Evolutionary conservation across 2,329 filamentous ascomycete species (phyloP), one percentile per base, ranked within the genome.

Genomic region (Beauveria sp.): DNA sequence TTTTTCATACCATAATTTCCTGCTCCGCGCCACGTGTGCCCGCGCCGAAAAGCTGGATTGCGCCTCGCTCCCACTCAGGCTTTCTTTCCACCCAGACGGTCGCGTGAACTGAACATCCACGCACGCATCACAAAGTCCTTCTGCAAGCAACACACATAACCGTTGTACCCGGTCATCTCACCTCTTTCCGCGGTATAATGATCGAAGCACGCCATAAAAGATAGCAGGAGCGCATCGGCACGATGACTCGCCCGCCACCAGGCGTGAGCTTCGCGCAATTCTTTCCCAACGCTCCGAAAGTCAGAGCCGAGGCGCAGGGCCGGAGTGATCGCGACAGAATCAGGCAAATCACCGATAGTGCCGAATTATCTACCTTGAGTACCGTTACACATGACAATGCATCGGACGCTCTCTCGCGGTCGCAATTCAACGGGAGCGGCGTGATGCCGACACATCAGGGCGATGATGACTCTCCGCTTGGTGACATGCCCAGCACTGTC

Each of bases 231-330:
- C 75, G 72, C 73, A 75, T 74, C 73, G 72, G 76, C 81, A 87
- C 79, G 79, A 90, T 90, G 88, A 90, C 90, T 86, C 90, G 89
- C 80, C 85, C 88, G 74, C 82, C 87, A 71, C 81, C 83, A 65
- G 80, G 81, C 76, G 88, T 88, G 80, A 87, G 88, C 79, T 93
- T 92, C 82, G 89, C 88, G 78, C 87, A 92, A 78, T 95, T 91
- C 83, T 93, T 92, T 76, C 89, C 89, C 68, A 86, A 88, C 73
- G 90, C 89, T 72, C 89, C 90, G 68, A 86, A 81, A 74, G 79
- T 82, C 78, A 85, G 77, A 74, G 75, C 75, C 64, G 77, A 77
- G 67, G 76, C 75, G 58, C 74, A 76, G 69, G 69, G 71, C 66
- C 74, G 74, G 66, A 67, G 67, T 65, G 73, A 73, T 58, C 69